A percentile compares a stretch with the other conserved stretches of the same genome.
These are phyloP conservation scores for Backusella psychrophila DNA, from an alignment of 192 early-diverging fungal species.

Conservation along the genomic window DNA sequence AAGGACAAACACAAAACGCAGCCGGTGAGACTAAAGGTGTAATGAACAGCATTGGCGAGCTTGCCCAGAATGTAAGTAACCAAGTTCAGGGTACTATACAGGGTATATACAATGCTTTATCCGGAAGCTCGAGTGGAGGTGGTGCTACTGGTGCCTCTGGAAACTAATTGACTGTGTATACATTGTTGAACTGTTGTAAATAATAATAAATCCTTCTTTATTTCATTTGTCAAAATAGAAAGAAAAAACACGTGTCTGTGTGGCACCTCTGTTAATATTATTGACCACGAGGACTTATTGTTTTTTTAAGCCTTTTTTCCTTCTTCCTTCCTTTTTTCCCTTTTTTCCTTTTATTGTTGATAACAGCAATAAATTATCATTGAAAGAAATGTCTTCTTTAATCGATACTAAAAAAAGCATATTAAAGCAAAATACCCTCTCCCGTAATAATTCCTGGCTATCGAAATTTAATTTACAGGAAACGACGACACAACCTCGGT, in stretches of 20 bases:
- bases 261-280: not conserved
- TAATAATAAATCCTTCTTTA: not conserved
- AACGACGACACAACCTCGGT: not conserved
- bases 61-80: not conserved
- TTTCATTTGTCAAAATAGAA: not conserved
- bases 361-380: not conserved
- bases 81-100: not conserved
- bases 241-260: not conserved
- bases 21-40: not conserved
- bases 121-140: not conserved
- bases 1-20: not conserved
- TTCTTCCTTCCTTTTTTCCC: not conserved
- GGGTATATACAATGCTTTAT: not conserved
- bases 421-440: not conserved
- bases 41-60: not conserved
- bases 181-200: not conserved
- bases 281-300: not conserved
- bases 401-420: not conserved
- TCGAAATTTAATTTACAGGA: conserved; percentile 5
- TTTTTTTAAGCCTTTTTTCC: not conserved
- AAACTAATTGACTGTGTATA: not conserved
- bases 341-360: not conserved
- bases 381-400: not conserved
- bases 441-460: not conserved
- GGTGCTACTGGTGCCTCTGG: not conserved